Evolutionary conservation across 2,329 filamentous ascomycete species (phyloP), one percentile per base, ranked within the genome.

Genomic region (Phyllosticta citribraziliensis): DNA sequence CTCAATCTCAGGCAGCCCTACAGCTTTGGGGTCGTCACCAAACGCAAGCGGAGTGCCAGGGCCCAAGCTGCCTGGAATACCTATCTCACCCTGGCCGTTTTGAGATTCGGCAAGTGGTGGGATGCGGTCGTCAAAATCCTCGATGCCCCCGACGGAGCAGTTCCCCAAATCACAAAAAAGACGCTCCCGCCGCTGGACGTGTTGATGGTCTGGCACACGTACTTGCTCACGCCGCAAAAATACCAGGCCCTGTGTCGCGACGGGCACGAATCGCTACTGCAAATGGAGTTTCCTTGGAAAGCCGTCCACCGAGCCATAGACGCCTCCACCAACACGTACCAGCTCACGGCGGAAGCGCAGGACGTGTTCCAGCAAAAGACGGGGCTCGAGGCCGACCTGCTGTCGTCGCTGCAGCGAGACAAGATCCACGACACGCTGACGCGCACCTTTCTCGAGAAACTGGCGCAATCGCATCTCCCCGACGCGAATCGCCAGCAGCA

Each of bases 181-280:
- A 56, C 52, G 6, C 54, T 60, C 11, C 57, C 56, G 25, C 56
- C 53, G 14, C 40, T 60, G 19, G 61, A 63, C 30, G 57, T 63
- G n/a, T 53, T 63, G 12, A 63, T 63, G 57, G 57, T 63, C n/a
- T 63, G 57, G 57, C 50, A 60, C 20, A 52, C 57, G 12, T 58
- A 59, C 11, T 17, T 63, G 5, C 57, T 63, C 14, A 60, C 52
- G 25, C 56, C 57, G 17, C 53, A 54, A 19, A 51, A 57, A 30
- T 63, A 59, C 35, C 50, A 55, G 30, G 51, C 47, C 19, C 51
- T 63, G 35, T 60, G 58, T 17, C 40, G 40, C 40, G 8, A 47
- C 17, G 40, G 14, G 14, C 40, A n/a, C 40, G 40, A 47, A n/a
- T 12, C 40, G 17, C 6, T 47, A n/a, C 17, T 47, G 14, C 58